Evolutionary conservation across 2,329 filamentous ascomycete genomes (phyloP).

Genomic region (Zymoseptoria passerinii): DNA sequence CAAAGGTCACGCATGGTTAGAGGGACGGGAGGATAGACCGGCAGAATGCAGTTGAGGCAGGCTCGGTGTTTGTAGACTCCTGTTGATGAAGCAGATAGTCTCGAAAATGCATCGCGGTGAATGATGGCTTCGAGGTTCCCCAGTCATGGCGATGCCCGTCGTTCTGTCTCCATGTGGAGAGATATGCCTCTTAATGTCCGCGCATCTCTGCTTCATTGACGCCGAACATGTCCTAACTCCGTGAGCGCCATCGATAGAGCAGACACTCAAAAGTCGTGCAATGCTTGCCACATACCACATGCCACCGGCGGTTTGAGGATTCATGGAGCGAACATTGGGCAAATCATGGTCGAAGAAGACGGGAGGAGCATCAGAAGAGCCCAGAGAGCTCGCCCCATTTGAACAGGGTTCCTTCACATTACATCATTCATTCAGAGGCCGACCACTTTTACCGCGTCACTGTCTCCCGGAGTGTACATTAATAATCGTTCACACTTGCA

Average conservation of each 20-base stretch:
- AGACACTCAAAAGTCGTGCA: too few species aligned
- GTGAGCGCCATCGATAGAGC: background rate
- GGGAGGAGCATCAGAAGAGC: too few species aligned
- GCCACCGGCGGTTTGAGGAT: background rate
- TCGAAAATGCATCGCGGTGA: background rate
- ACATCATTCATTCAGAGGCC: background rate
- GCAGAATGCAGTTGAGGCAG: background rate
- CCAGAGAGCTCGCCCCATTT: too few species aligned
- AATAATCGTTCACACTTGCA: background rate
- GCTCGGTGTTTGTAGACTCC: background rate
- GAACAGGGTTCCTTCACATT: background rate
- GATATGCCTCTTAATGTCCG: too few species aligned
- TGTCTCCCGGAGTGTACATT: background rate
- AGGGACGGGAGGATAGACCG: background rate
- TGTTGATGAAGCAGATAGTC: background rate
- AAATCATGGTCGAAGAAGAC: too few species aligned
- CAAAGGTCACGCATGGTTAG: constrained; percentile 41
- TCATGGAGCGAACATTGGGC: too few species aligned
- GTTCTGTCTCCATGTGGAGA: too few species aligned
- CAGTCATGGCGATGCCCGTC: too few species aligned
- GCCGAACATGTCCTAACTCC: background rate
- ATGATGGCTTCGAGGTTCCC: too few species aligned
- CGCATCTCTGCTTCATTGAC: too few species aligned
- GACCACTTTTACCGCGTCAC: background rate
- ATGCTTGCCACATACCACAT: background rate